Conservation (phyloP, 345 rosid species). For the Diplotaxis tenuifolia region DNA sequence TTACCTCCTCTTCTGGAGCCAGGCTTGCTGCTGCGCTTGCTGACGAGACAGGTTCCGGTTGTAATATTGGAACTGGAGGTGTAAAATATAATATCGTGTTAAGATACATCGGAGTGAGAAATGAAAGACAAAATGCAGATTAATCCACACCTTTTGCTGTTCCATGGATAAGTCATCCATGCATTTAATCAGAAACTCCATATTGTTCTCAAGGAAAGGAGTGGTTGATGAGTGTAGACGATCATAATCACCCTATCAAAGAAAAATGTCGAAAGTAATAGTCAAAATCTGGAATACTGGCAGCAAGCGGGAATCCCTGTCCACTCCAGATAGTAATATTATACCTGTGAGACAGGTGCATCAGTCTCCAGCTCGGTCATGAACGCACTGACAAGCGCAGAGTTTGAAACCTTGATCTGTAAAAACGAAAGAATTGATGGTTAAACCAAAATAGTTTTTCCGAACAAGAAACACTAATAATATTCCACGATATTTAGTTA, state of each 20-base stretch:
- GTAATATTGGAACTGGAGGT: constrained; percentile 80
- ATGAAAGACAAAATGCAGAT: neutral
- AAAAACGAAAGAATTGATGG: neutral
- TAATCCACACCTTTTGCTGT: constrained; percentile 78
- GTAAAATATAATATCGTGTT: neutral
- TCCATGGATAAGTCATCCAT: constrained; percentile 92
- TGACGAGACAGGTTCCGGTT: constrained; percentile 85
- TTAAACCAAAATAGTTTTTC: neutral
- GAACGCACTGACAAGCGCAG: constrained; percentile 95
- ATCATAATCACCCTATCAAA: constrained; percentile 78
- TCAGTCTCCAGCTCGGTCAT: constrained; percentile 96
- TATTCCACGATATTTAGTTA: neutral
- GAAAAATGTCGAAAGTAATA: neutral
- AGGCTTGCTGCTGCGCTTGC: constrained; percentile 95
- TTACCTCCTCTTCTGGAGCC: constrained; percentile 99
- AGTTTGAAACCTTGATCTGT: constrained; percentile 97
- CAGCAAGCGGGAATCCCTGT: neutral
- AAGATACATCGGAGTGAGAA: neutral
- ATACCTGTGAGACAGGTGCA: constrained; percentile 84
- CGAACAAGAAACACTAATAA: neutral
- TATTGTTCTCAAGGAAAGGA: constrained; percentile 83
- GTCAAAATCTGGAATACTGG: neutral
- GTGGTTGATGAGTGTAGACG: constrained; percentile 79
- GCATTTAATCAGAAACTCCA: constrained; percentile 95
- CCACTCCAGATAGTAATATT: neutral